phyloP scores from a whole-genome alignment of 2,329 filamentous ascomycete species.

The Epichloe uncinata region DNA sequence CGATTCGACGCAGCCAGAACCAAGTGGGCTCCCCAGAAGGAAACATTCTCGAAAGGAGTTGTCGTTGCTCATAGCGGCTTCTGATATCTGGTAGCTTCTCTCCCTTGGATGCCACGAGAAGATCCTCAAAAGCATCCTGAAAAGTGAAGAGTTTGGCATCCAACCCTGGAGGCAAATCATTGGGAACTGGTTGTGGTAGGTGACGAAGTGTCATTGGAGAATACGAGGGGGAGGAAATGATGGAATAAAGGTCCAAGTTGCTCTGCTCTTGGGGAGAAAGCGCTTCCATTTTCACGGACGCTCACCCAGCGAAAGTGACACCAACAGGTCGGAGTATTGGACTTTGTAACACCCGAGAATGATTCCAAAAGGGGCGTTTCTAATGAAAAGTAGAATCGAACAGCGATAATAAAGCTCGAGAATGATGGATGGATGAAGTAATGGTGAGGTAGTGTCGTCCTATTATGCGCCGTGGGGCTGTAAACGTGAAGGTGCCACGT shows the following conservation, averaged over 20 bases:
- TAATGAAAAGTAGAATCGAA: no score
- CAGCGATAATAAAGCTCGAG: no score
- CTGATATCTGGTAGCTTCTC: slow-evolving; percentile 27
- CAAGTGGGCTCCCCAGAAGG: slow-evolving; percentile 26
- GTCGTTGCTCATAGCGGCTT: slow-evolving; percentile 21
- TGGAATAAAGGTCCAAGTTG: slow-evolving; percentile 10
- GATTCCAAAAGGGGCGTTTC: no score
- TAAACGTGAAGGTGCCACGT: no score
- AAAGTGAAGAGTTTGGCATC: slow-evolving; percentile 34
- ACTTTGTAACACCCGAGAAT: no score
- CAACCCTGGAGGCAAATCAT: slow-evolving; percentile 25
- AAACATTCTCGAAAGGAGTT: slow-evolving; percentile 25
- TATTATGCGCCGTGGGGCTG: no score
- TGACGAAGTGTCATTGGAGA: slow-evolving; percentile 24
- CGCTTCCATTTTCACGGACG: not conserved
- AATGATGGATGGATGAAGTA: no score
- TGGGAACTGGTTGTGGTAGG: slow-evolving; percentile 34
- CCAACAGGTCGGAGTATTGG: no score
- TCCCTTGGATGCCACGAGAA: slow-evolving; percentile 34
- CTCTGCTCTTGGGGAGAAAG: not conserved
- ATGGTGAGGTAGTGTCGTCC: no score
- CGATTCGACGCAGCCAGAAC: slow-evolving; percentile 28
- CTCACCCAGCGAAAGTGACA: not conserved
- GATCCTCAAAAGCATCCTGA: slow-evolving; percentile 44
- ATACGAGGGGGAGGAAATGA: slow-evolving; percentile 15